phyloP scores from a whole-genome alignment of 352 stramenopile genomes.

The Pythium dissimile region DNA sequence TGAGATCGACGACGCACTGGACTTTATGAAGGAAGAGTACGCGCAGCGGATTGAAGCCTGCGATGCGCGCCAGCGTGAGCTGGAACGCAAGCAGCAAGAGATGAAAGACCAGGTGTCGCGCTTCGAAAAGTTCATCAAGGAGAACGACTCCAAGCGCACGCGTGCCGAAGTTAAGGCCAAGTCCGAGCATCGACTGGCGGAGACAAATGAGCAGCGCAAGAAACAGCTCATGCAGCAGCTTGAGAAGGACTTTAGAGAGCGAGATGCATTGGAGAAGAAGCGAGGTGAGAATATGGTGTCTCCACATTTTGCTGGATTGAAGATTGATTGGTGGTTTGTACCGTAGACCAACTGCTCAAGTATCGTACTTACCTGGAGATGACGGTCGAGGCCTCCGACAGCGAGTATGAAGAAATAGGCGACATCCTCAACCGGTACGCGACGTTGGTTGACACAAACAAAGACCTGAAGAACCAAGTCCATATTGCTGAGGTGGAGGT shows the following conservation, averaged over 20 bases:
- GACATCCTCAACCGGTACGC: constrained; percentile 83
- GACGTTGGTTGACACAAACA: constrained; percentile 87
- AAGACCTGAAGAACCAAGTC: constrained; percentile 78
- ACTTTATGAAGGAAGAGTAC: constrained; percentile 94
- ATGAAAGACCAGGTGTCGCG: constrained; percentile 90
- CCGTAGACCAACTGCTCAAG: constrained; percentile 75
- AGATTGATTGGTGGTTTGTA: neutral
- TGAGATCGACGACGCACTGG: constrained; percentile 89
- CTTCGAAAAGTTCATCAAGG: constrained; percentile 94
- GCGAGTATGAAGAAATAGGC: constrained; percentile 82
- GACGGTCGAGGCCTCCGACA: constrained; percentile 77
- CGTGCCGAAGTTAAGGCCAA: constrained; percentile 88
- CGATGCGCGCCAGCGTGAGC: constrained; percentile 68
- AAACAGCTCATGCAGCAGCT: constrained; percentile 66
- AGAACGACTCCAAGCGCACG: constrained; percentile 90
- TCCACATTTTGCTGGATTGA: neutral
- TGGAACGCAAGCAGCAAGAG: constrained; percentile 86
- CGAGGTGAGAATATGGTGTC: constrained; percentile 26
- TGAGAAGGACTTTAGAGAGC: constrained; percentile 66
- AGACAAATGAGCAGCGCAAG: constrained; percentile 79
- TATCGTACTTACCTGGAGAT: constrained; percentile 84
- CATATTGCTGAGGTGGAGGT: constrained; percentile 60
- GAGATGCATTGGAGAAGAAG: constrained; percentile 71
- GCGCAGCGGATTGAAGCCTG: constrained; percentile 85
- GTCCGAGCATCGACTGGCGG: constrained; percentile 65